Evolutionary conservation across 2,329 filamentous ascomycete species (phyloP).

Genomic region (Alternaria brassicicola): DNA sequence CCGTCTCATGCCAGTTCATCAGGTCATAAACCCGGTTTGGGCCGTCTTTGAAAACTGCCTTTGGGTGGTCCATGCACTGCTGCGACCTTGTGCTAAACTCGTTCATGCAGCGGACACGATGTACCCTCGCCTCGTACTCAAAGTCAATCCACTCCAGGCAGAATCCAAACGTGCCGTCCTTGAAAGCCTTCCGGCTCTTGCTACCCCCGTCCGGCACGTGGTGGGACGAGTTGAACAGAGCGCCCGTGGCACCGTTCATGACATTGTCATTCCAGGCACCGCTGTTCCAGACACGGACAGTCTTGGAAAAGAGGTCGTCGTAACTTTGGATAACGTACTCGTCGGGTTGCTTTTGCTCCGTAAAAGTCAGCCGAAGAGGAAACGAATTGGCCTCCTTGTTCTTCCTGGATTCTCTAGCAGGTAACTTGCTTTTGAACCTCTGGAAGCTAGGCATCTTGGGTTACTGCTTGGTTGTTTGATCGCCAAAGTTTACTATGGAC

Average conservation of each 20-base stretch:
- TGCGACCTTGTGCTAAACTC: constrained; percentile 4
- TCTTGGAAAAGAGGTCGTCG: neutral
- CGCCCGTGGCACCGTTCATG: neutral
- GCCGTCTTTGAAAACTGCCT: constrained; percentile 7
- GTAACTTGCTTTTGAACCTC: neutral
- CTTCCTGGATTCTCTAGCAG: neutral
- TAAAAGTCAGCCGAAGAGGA: neutral
- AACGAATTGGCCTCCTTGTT: neutral
- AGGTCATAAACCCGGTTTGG: constrained; percentile 12
- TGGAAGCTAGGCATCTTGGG: neutral
- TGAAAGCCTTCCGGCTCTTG: constrained; percentile 6
- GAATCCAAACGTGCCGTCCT: neutral
- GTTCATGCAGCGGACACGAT: constrained; percentile 9
- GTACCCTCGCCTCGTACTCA: neutral
- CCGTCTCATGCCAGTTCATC: neutral
- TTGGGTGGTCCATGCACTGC: constrained; percentile 3
- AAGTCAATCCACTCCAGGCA: constrained; percentile 10
- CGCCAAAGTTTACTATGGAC: neutral
- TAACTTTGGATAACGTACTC: neutral
- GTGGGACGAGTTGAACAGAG: neutral
- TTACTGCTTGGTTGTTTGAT: neutral
- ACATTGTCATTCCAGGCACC: neutral
- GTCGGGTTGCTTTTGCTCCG: neutral
- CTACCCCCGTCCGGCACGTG: neutral
- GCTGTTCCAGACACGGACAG: neutral